Base-by-base conservation (phyloP, 2,329 filamentous ascomycete genomes). In the Gyromitra esculenta region DNA sequence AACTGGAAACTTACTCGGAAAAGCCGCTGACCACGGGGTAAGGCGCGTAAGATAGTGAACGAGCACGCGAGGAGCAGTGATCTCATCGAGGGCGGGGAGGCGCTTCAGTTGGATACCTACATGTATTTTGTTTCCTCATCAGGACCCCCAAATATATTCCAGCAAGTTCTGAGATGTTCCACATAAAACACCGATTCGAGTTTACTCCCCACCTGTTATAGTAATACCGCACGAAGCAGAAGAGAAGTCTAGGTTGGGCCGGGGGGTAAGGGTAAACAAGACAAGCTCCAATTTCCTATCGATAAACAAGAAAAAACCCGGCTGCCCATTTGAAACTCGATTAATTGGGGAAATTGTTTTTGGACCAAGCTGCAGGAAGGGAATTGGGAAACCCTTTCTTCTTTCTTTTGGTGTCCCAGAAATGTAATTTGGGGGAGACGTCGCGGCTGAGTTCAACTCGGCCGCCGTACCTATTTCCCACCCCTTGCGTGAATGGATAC, bases 301-400 rank as follows among this genome's bases (percentile, higher is more conserved):
- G 56, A 70, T 75, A 75, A 68, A 63, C 71, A 68, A 48, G 69
- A 66, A 65, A 66, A 48, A 68, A 74, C 41, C 39, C 54, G 59
- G 59, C 59, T 41, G 57, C 37, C 7, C 65, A 59, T 37, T 70
- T n/a, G 43, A 62, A 57, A 57, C 48, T 68, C 65, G 57, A 75
- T 75, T 70, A 71, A 75, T 71, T 75, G 39, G 57, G 65, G 52
- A 45, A 48, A 69, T 50, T 70, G 65, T 64, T 64, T 75, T 75
- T 21, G 72, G 50, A 57, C 41, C 13, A 72, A 56, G 48, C 65
- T 71, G 72, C 64, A 73, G 71, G 71, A 68, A 71, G 45, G 25
- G 60, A 39, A 56, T 68, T 73, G 37, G 43, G 56, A 15, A 48
- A 21, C 5, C 56, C 52, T 43, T 71, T 71, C 62, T 35, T 73